phyloP scores from a whole-genome alignment of 148 eudicot genomes.

The Rhododendron griersonianum region DNA sequence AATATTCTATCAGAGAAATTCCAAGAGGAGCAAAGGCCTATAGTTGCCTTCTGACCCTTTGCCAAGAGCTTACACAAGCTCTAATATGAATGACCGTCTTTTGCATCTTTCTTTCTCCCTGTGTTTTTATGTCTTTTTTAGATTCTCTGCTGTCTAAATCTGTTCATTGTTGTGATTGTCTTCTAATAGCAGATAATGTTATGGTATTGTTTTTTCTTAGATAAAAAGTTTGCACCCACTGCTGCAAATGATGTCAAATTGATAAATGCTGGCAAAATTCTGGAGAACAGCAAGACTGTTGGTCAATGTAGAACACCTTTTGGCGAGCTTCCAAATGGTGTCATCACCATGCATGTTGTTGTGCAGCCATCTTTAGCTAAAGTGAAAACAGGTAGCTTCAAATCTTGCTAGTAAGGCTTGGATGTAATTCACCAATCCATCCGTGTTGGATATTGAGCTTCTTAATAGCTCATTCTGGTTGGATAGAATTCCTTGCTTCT shows the following conservation, averaged over 20 bases:
- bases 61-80: too few relatives aligned
- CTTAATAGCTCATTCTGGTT: background rate
- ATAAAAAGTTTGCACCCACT: slow-evolving; percentile 64
- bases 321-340: slow-evolving; percentile 65
- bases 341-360: slow-evolving; percentile 89
- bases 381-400: slow-evolving; percentile 59
- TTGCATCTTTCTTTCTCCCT: background rate
- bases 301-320: slow-evolving; percentile 71
- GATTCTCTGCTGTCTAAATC: background rate
- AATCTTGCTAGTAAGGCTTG: background rate
- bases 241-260: slow-evolving; percentile 69
- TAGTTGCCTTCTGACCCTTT: too few relatives aligned
- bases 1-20: too few relatives aligned
- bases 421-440: background rate
- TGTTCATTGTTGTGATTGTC: background rate
- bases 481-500: background rate
- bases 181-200: background rate
- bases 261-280: slow-evolving; percentile 74
- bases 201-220: slow-evolving; percentile 21
- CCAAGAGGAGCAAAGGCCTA: too few relatives aligned
- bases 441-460: background rate
- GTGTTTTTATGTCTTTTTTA: background rate
- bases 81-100: background rate
- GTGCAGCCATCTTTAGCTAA: slow-evolving; percentile 78
- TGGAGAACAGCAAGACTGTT: slow-evolving; percentile 82